Evolutionary conservation across 129 eudicot genomes (phyloP), one percentile per base, ranked within the genome.

Genomic region (Tanacetum coccineum): DNA sequence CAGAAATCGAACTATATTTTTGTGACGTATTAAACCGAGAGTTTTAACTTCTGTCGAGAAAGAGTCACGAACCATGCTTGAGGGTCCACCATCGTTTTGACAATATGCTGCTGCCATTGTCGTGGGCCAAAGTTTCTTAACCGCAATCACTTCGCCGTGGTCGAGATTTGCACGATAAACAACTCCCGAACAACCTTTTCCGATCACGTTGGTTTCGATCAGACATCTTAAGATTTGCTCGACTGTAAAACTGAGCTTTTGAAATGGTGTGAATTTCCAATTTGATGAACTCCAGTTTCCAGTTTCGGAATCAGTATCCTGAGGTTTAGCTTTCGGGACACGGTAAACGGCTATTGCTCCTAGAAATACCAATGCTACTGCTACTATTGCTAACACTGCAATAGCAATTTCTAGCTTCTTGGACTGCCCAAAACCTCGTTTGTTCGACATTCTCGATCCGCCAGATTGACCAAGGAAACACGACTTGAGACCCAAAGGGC

Each of bases 181-280:
- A 3, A 94, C 70, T 59, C 99, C 99, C 2, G 99, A 94, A 74
- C 96, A 93, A 4, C 99, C 99, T 65, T 93, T 93, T 50, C 99
- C 99, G 8, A 93, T 86, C 55, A 87, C 96, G 68, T 93, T 93
- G 13, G 87, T 68, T 17, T 93, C 99, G 13, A 82, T 79, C n/a
- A 89, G 81, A 66, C 95, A 82, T 40, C 78, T 73, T 18, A 86
- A 56, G 1, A 93, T 86, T 77, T 93, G 87, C 18, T 89, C 95
- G 3, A 93, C 78, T 4, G 96, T 80, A 52, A 93, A 93, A 66
- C 70, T 84, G 19, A 89, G 90, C 80, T 86, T 93, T 76, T 94
- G 99, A 79, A 94, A 94, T 4, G 99, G 97, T 14, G 90, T 89
- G 59, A 94, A 79, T 45, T 85, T 81, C 98, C 96, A 92, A 61